Evolutionary conservation across 345 rosid genomes (phyloP).

Genomic region (Arabidopsis thaliana): DNA sequence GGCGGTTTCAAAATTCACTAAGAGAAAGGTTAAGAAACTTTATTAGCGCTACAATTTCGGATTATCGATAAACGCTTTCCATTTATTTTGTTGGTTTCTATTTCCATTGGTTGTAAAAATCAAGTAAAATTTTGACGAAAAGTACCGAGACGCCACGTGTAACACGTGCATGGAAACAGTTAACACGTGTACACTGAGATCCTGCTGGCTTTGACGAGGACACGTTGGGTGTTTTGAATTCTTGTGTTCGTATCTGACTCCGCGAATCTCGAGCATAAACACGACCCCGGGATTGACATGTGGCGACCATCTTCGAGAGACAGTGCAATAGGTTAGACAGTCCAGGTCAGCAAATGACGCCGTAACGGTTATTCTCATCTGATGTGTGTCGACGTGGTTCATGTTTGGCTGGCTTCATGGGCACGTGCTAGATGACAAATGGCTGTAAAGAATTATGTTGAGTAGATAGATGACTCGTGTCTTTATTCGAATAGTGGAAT

Average conservation of each 20-base stretch:
- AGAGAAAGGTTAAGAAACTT: constrained; percentile 40
- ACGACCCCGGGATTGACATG: background rate
- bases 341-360: constrained; percentile 36
- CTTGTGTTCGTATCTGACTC: constrained; percentile 21
- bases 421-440: constrained; percentile 24
- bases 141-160: constrained; percentile 30
- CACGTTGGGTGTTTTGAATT: constrained; percentile 28
- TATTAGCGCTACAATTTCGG: constrained; percentile 45
- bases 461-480: constrained; percentile 3
- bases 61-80: constrained; percentile 41
- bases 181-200: constrained; percentile 32
- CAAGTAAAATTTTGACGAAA: constrained; percentile 30
- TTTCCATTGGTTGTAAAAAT: constrained; percentile 32
- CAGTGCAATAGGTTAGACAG: constrained; percentile 3
- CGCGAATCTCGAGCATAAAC: constrained; percentile 37
- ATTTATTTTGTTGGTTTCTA: constrained; percentile 13
- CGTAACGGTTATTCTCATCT: constrained; percentile 12
- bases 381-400: constrained; percentile 23
- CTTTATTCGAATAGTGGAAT: background rate
- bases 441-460: background rate
- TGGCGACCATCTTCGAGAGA: constrained; percentile 13
- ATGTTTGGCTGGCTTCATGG: background rate
- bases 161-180: constrained; percentile 6
- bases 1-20: constrained; percentile 35
- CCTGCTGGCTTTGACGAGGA: constrained; percentile 44